Evolutionary conservation across 768 basidiomycete species (phyloP).

Genomic region (Cantharellus anzutake): DNA sequence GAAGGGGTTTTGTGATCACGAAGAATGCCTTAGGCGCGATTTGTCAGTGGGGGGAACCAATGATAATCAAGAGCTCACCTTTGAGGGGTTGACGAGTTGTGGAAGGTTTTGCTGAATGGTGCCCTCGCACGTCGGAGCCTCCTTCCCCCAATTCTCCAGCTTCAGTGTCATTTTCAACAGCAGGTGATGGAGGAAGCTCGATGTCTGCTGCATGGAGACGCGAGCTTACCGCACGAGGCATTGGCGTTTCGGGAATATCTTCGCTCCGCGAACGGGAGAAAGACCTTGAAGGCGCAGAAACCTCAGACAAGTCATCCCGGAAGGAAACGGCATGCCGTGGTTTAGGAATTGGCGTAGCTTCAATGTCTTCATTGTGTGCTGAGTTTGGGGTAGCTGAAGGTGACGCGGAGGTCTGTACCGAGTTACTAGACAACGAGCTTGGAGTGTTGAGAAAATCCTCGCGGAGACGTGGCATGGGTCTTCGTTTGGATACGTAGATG

Average conservation of each 20-base stretch:
- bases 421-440: neutral
- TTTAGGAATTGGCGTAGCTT: neutral
- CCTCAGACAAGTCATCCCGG: neutral
- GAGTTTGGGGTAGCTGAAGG: slow-evolving; percentile 7
- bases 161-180: neutral
- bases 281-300: too few species aligned
- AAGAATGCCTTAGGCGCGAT: neutral
- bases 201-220: too few species aligned
- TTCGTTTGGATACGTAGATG: neutral
- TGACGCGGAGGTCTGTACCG: slow-evolving; percentile 23
- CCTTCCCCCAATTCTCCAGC: neutral
- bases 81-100: too few species aligned
- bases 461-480: neutral
- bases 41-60: too few species aligned
- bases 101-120: too few species aligned
- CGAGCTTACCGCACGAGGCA: too few species aligned
- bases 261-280: too few species aligned
- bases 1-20: neutral
- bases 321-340: neutral
- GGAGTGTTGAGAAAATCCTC: neutral
- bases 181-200: neutral
- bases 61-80: too few species aligned
- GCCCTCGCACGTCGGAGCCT: too few species aligned
- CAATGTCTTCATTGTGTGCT: neutral
- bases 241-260: too few species aligned